These are phyloP conservation scores for Flaveria sonorensis DNA, from an alignment of 129 eudicot species.

Conservation along the genomic window DNA sequence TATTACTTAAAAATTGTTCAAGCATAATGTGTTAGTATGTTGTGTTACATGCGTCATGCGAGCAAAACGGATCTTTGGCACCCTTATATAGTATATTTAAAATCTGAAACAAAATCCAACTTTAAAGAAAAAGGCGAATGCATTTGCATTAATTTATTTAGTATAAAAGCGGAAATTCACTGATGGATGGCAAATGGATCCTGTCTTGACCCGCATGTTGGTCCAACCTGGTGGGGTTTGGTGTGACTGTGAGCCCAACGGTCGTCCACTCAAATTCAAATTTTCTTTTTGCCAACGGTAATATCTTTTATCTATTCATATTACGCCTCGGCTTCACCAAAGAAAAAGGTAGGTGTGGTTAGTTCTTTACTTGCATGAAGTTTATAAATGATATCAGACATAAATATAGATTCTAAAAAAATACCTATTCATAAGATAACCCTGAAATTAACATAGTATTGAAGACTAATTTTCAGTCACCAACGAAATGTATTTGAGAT, in stretches of 20 bases:
- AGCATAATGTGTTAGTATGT: too few species aligned
- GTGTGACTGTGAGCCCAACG: constrained; percentile 20
- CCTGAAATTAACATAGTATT: too few species aligned
- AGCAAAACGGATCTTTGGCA: too few species aligned
- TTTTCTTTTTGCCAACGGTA: constrained; percentile 17
- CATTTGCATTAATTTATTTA: constrained; percentile 27
- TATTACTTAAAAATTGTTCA: too few species aligned
- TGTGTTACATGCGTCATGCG: too few species aligned
- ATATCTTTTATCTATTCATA: constrained; percentile 1
- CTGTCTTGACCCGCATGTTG: constrained; percentile 26
- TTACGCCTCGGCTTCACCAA: neutral
- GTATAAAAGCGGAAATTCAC: constrained; percentile 1
- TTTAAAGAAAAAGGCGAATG: neutral
- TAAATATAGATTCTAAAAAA: neutral
- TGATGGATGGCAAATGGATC: constrained; percentile 28
- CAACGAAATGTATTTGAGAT: too few species aligned
- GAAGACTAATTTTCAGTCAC: too few species aligned
- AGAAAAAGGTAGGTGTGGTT: neutral
- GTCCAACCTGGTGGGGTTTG: constrained; percentile 11
- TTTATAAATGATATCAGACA: neutral
- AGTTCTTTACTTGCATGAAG: neutral
- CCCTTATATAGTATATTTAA: too few species aligned
- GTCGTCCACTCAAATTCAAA: constrained; percentile 38
- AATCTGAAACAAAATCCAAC: too few species aligned
- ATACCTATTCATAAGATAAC: too few species aligned